These are phyloP conservation scores for Ascosphaera apis DNA, from an alignment of 2,329 filamentous ascomycete species.

Conservation along the genomic window DNA sequence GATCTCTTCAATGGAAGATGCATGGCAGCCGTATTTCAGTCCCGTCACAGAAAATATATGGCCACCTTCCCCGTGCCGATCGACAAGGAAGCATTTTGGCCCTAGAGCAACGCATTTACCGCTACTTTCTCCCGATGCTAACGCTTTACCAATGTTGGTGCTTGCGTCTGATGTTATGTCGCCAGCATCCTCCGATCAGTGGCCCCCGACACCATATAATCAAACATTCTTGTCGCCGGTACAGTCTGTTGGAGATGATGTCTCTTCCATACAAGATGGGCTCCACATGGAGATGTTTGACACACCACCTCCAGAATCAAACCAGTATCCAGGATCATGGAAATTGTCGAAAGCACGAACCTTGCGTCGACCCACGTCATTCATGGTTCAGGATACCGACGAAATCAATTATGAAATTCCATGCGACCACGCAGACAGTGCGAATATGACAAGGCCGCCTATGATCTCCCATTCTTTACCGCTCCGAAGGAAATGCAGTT, in stretches of 20 bases:
- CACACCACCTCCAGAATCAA: neutral
- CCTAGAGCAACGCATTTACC: neutral
- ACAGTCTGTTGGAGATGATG: neutral
- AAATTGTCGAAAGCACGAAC: neutral
- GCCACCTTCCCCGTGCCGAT: neutral
- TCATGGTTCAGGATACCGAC: neutral
- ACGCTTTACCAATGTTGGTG: neutral
- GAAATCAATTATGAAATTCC: neutral
- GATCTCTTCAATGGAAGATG: neutral
- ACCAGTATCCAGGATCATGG: neutral
- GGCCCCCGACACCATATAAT: neutral
- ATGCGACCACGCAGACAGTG: no score
- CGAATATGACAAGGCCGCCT: neutral
- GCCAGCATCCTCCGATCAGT: neutral
- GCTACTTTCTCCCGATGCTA: neutral
- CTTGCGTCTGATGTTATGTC: neutral
- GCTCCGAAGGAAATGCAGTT: neutral
- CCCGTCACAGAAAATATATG: neutral
- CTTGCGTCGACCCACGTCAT: neutral
- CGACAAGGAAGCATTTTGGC: neutral
- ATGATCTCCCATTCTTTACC: neutral
- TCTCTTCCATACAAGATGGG: neutral
- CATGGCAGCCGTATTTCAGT: constrained; percentile 1
- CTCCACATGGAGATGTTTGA: neutral
- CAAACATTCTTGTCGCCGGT: neutral